phyloP scores from a whole-genome alignment of 768 basidiomycete genomes.

The Rhodosporidiobolus sp. region DNA sequence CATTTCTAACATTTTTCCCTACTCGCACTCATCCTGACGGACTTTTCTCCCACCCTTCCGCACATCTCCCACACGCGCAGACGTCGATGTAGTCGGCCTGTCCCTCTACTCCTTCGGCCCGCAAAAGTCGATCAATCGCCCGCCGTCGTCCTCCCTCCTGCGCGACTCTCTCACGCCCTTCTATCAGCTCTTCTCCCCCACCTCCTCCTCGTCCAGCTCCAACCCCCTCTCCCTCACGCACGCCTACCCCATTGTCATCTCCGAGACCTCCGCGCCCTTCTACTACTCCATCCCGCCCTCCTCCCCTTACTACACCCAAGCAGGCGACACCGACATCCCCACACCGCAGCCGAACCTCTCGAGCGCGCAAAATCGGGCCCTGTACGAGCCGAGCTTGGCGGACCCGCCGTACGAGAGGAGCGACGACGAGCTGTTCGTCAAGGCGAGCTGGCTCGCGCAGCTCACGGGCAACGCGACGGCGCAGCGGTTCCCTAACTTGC shows the following conservation, averaged over 20 bases:
- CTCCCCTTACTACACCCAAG: conserved; percentile 12
- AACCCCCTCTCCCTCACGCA: conserved; percentile 25
- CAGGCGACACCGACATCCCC: conserved; percentile 25
- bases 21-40: too few relatives aligned
- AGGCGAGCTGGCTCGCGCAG: conserved; percentile 36
- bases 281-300: conserved; percentile 29
- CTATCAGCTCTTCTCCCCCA: conserved; percentile 28
- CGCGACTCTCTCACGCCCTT: conserved; percentile 16
- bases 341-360: conserved; percentile 23
- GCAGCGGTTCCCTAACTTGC: conserved; percentile 24
- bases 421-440: conserved; percentile 35
- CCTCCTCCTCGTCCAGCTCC: neutral
- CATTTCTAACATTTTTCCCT: too few relatives aligned
- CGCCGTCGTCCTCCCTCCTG: conserved; percentile 14
- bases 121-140: conserved; percentile 13
- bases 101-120: conserved; percentile 34
- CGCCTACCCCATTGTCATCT: conserved; percentile 24
- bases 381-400: conserved; percentile 2
- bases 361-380: neutral
- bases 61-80: neutral
- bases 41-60: too few relatives aligned
- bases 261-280: conserved; percentile 34
- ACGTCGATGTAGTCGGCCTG: conserved; percentile 36
- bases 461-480: conserved; percentile 28
- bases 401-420: conserved; percentile 5